A percentile compares a stretch with the other conserved stretches of the same genome.
Evolutionary conservation across 495 filamentous ascomycete genomes (phyloP).

Genomic region (Xanthoparmelia taractica): DNA sequence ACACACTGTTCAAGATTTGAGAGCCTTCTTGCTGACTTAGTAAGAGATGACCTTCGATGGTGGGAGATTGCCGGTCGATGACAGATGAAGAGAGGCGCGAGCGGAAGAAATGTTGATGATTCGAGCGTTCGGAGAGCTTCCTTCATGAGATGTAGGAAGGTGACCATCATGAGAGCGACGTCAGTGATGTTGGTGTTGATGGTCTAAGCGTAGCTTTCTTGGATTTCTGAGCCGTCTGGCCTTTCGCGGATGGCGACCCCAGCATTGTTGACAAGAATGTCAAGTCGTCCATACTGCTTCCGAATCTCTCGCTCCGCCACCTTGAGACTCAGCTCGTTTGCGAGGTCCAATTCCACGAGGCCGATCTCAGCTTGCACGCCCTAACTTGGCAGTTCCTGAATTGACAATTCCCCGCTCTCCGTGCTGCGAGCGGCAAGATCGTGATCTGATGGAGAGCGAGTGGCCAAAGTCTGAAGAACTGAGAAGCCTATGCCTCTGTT

Average conservation of each 20-base stretch:
- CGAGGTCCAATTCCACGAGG: constrained; percentile 41
- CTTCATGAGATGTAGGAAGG: constrained; percentile 42
- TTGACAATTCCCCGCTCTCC: constrained; percentile 20
- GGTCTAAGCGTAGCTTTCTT: constrained; percentile 28
- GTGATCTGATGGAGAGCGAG: constrained; percentile 23
- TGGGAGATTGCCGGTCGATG: constrained; percentile 19
- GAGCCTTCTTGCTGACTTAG: constrained; percentile 45
- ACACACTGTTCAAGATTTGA: constrained; percentile 47
- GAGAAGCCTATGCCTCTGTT: constrained; percentile 17
- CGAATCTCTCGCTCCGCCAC: constrained; percentile 35
- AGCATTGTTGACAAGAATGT: constrained; percentile 49
- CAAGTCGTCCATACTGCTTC: constrained; percentile 32
- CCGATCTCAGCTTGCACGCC: constrained; percentile 29
- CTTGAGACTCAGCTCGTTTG: constrained; percentile 35
- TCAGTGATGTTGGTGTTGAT: constrained; percentile 42
- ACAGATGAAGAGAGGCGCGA: constrained; percentile 11
- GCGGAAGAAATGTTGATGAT: constrained; percentile 26
- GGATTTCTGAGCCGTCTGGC: constrained; percentile 3
- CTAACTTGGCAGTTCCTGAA: constrained; percentile 17
- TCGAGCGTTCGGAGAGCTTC: constrained; percentile 23
- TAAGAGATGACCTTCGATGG: constrained; percentile 31
- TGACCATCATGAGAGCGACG: constrained; percentile 37
- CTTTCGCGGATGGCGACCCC: constrained; percentile 23
- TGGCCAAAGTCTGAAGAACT: constrained; percentile 29
- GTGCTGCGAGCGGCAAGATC: constrained; percentile 28